phyloP scores from a whole-genome alignment of 306 rosid species.

The Datisca glomerata region DNA sequence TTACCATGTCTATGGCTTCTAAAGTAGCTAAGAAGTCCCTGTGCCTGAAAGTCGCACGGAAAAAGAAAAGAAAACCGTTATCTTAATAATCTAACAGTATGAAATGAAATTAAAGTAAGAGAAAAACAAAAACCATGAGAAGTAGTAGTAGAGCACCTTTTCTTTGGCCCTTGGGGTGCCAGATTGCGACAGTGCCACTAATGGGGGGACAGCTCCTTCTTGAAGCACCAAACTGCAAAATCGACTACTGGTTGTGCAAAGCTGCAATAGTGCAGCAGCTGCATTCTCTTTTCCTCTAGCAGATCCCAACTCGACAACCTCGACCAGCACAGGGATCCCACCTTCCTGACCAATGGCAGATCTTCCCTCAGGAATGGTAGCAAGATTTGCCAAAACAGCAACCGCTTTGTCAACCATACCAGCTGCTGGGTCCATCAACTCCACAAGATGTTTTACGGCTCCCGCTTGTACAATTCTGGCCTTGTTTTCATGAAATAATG shows the following conservation, averaged over 20 bases:
- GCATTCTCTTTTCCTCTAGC: constrained; percentile 97
- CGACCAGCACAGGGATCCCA: constrained; percentile 90
- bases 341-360: constrained; percentile 75
- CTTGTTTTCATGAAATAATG: constrained; percentile 92
- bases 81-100: background rate
- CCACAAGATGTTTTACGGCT: constrained; percentile 91
- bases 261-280: constrained; percentile 95
- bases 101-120: background rate
- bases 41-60: too few relatives aligned
- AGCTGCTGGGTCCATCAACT: constrained; percentile 98
- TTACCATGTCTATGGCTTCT: constrained; percentile 89
- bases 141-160: constrained; percentile 41
- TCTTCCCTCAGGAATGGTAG: constrained; percentile 87
- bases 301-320: constrained; percentile 97
- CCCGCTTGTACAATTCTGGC: constrained; percentile 87
- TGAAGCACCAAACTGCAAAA: constrained; percentile 75
- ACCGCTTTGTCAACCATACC: constrained; percentile 99
- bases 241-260: constrained; percentile 48
- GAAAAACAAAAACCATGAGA: background rate
- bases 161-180: constrained; percentile 99
- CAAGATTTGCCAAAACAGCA: constrained; percentile 93
- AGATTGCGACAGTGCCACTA: constrained; percentile 88
- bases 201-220: constrained; percentile 98
- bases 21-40: constrained; percentile 78
- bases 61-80: too few relatives aligned